Conservation (phyloP, 2,329 filamentous ascomycete species). For the Penicillium sp. region DNA sequence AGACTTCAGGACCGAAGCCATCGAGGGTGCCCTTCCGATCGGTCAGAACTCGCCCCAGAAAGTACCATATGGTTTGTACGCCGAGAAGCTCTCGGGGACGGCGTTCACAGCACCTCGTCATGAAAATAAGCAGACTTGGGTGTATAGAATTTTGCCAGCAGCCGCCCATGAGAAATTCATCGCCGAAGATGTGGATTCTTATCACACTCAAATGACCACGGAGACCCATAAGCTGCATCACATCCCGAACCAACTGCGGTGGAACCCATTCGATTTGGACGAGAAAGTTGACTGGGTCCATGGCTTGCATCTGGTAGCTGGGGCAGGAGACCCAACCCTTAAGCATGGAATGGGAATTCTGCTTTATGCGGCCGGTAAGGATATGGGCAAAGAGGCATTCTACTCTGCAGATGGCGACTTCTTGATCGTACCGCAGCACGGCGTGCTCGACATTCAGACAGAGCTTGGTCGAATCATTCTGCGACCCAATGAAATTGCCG, state of each 20-base stretch:
- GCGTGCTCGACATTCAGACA: conserved; percentile 67
- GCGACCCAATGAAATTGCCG: conserved; percentile 70
- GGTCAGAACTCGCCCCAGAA: conserved; percentile 79
- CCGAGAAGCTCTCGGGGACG: conserved; percentile 70
- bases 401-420: conserved; percentile 80
- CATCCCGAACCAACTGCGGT: conserved; percentile 74
- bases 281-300: conserved; percentile 63
- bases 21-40: conserved; percentile 66
- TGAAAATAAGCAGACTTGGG: conserved; percentile 66
- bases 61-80: conserved; percentile 69
- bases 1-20: conserved; percentile 61
- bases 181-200: conserved; percentile 42
- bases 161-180: conserved; percentile 53
- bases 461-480: conserved; percentile 69
- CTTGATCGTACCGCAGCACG: conserved; percentile 69
- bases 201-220: conserved; percentile 41
- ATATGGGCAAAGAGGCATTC: conserved; percentile 73
- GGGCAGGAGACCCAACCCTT: conserved; percentile 69
- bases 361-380: conserved; percentile 70
- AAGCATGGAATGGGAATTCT: conserved; percentile 76
- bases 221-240: conserved; percentile 56
- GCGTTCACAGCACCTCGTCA: conserved; percentile 64
- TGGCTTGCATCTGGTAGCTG: conserved; percentile 65
- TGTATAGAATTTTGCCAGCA: conserved; percentile 63
- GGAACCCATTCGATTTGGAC: conserved; percentile 71